Base-by-base conservation (phyloP, 352 stramenopile species). In the Blastocystis sp. region DNA sequence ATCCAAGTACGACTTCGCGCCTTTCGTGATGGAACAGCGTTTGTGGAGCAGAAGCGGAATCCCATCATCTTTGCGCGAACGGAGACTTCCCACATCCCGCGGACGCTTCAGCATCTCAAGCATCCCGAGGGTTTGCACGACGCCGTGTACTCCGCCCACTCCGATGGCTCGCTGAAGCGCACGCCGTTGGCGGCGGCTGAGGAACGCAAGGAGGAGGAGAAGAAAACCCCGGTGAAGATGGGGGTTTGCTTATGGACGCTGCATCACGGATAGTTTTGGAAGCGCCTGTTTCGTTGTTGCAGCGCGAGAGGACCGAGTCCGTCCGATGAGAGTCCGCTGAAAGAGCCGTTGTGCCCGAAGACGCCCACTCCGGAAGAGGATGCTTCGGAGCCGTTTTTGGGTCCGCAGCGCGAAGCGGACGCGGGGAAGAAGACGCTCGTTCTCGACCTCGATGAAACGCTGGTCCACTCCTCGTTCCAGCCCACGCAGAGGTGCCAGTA, bases 391-490 rank as follows among this genome's bases (percentile, higher is more conserved):
- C 51, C 62, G n/a, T 81, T 91, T 16, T 33, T 91, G 31, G 78
- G 78, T 26, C 41, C 66, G n/a, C 50, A 91, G 41, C 31, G 63
- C 2, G 90, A 91, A 0, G 91, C 93, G 21, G 94, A 96, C 62
- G 79, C 90, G 1, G 94, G 92, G 60, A 96, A 96, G 89, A 96
- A 96, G 90, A 96, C 94, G 45, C 93, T 98, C 33, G 94, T 98
- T 35, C 92, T 99, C 21, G 97, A 99, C 90, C 92, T 99, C 21
- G 97, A 98, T 91, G 97, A 98, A 91, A 99, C 97, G 21, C 92
- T 99, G 3, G 96, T 99, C 12, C 96, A 99, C 92, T 98, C 94
- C 51, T 98, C 95, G 62, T 99, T 98, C 91, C 93, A 94, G 91
- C 94, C 96, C 6, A 97, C 98, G 13, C 81, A 91, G 24, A 95